Evolutionary conservation across 2,329 filamentous ascomycete genomes (phyloP).

Genomic region (Xylariaceae sp.): DNA sequence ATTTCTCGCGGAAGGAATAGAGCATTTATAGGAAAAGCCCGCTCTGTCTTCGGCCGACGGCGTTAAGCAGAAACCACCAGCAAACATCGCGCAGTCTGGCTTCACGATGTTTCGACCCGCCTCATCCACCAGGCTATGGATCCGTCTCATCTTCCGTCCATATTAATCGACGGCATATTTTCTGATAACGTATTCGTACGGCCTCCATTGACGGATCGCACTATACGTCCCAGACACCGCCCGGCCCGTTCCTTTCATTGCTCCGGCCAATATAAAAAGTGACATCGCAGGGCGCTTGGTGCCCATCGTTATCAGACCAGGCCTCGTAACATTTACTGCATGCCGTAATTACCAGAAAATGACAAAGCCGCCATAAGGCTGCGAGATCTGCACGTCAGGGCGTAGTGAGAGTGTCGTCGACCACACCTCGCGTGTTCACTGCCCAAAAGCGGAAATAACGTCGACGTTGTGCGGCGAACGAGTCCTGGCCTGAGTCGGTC

Average conservation of each 20-base stretch:
- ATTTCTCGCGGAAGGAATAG: too few species aligned
- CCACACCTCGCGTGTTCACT: constrained; percentile 5
- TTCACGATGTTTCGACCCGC: background rate
- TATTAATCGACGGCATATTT: background rate
- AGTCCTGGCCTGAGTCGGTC: constrained; percentile 5
- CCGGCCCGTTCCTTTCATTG: background rate
- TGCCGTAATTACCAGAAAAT: background rate
- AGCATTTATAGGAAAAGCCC: too few species aligned
- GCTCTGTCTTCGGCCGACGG: too few species aligned
- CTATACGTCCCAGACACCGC: background rate
- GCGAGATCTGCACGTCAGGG: background rate
- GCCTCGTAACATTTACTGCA: background rate
- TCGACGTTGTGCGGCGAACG: background rate
- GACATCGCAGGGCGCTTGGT: background rate
- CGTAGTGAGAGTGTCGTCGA: too few species aligned
- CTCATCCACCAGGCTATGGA: background rate
- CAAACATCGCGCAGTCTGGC: background rate
- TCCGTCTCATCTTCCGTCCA: background rate
- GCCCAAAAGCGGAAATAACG: constrained; percentile 13
- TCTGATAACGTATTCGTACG: background rate
- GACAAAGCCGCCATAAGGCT: background rate
- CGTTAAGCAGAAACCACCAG: background rate
- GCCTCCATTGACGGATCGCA: background rate
- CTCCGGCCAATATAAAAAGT: background rate
- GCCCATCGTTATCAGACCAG: background rate